Evolutionary conservation across 1,139 yeast genomes (phyloP).

Genomic region (Kurtzmaniella quercitrusa): DNA sequence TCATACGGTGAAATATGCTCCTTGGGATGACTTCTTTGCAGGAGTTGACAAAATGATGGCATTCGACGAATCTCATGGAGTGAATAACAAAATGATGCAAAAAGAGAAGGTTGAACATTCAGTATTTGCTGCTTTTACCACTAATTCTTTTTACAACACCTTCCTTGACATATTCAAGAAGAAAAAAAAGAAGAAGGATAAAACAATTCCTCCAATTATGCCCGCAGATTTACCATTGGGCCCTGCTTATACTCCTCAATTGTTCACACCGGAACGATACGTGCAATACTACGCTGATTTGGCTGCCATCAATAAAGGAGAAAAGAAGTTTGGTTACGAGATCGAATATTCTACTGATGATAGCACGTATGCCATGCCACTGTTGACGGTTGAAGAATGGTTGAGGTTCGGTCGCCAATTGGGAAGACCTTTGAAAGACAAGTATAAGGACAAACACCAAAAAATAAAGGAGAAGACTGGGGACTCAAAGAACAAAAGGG

Average conservation of each 20-base stretch:
- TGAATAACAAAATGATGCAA: constrained; percentile 10
- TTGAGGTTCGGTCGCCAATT: constrained; percentile 51
- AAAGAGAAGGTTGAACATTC: background rate
- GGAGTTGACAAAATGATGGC: constrained; percentile 37
- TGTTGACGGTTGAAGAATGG: constrained; percentile 59
- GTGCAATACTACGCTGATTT: constrained; percentile 72
- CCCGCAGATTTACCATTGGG: constrained; percentile 56
- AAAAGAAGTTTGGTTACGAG: constrained; percentile 51
- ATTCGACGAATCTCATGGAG: constrained; percentile 15
- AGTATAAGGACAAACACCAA: background rate
- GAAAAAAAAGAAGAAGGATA: constrained; percentile 42
- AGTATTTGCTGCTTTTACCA: background rate
- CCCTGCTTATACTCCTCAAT: constrained; percentile 70
- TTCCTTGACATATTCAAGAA: constrained; percentile 9
- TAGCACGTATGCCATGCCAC: constrained; percentile 46
- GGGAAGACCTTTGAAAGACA: constrained; percentile 34
- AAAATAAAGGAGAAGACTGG: constrained; percentile 8
- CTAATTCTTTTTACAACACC: constrained; percentile 1
- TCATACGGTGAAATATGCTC: constrained; percentile 17
- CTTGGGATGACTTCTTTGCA: constrained; percentile 56
- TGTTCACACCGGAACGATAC: constrained; percentile 68
- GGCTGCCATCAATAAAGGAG: constrained; percentile 43
- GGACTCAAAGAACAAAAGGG: constrained; percentile 9
- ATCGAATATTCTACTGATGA: constrained; percentile 70
- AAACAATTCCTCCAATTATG: constrained; percentile 63